Evolutionary conservation across 176 grass and related monocot genomes (phyloP), one percentile per base, ranked within the genome.

Genomic region (Canna indica): DNA sequence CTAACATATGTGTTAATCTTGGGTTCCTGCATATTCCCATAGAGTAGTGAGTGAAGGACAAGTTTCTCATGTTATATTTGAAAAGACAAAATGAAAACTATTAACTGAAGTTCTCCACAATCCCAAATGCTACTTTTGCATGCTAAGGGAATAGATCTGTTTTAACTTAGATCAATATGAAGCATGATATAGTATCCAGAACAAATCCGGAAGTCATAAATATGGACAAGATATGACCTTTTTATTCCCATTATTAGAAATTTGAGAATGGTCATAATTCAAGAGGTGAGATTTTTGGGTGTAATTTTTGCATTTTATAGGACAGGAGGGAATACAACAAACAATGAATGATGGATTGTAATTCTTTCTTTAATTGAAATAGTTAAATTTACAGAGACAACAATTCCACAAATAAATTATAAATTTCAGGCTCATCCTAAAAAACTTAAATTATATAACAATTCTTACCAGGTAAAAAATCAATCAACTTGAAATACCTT

Each of bases 1-100:
- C 79, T 93, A 81, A 72, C 84, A 64, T 94, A 99, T 59, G 90
- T 93, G 67, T 99, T 93, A 46, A 99, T 86, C 78, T 90, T 99
- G 0, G 86, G 80, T 77, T 99, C 94, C 94, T 99, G 67, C 59
- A 79, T 0, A 29, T n/a, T 29, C 27, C 58, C 45, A 58, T 54
- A 79, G 67, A 68, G 11, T 46, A 61, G 20, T 8, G 30, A 68
- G 0, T 15, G 13, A 2, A 42, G 28, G 0, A 48, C 8, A 30
- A 48, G 48, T 7, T 20, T 47, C 4, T 30, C 20, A 47, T 9
- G 15, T 14, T 15, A 3, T 68, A 39, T 41, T 3, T 1, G 5
- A 32, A 29, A 60, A 4, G 5, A 8, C 28, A 29, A 26, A 30
- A 61, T 13, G 16, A 61, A 1, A 31, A 31, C 31, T 32, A 30